Evolutionary conservation across 441 rosid species (phyloP), one percentile per base, ranked within the genome.

Genomic region (Populus trichocarpa): DNA sequence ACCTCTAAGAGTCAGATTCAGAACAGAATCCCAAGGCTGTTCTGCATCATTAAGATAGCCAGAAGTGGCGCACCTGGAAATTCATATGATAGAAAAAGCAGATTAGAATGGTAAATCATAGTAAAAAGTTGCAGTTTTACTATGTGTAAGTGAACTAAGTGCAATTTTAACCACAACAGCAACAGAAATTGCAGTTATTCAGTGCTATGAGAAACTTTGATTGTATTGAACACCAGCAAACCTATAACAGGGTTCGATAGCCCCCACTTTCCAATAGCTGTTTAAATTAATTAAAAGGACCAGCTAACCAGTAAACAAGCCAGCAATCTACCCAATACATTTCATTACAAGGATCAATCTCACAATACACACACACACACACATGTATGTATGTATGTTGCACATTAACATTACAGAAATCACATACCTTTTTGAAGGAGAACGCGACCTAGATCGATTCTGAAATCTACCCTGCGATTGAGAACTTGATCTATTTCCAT

Each of bases 361-460:
- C 2, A 13, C 4, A 13, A 46, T n/a, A n/a, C n/a, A n/a, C n/a
- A n/a, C n/a, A 28, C 3, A 28, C 3, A 4, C 3, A 3, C 3
- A 4, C 16, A 8, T 30, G 32, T 30, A 3, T 30, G 32, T 30
- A 3, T 30, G 8, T 12, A 5, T 66, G 0, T 67, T 30, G n/a
- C 30, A 13, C 16, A 64, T 23, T 23, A 4, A 32, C 22, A 68
- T 26, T 16, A 18, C 32, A 69, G 71, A 69, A 18, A 12, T 69
- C 13, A 32, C 22, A 84, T 89, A 79, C 69, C 90, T 71, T 78
- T 28, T 83, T 64, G 92, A 90, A 18, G 79, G 87, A 70, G 71
- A 30, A 32, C 42, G 71, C 13, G 93, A 91, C 72, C 83, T 85
- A 32, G 85, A 89, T 79, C 86, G 85, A 26, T 86, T 38, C 88